A percentile compares a stretch with the other conserved stretches of the same genome.
phyloP scores from a whole-genome alignment of 2,329 filamentous ascomycete genomes.

The Stagonosporopsis rhizophila region DNA sequence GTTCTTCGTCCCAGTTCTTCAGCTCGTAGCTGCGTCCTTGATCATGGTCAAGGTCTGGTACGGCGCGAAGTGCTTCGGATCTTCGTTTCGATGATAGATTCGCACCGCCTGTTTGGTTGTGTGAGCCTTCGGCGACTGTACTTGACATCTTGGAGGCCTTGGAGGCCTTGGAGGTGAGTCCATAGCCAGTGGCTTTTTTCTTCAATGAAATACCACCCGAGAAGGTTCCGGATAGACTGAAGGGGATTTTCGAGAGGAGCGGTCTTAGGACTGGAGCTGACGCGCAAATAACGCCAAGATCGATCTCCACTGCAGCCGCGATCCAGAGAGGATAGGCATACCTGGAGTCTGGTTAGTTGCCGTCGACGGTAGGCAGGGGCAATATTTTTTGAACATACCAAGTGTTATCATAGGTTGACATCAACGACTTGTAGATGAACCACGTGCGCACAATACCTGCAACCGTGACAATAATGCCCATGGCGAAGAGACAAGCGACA shows the following conservation, averaged over 20 bases:
- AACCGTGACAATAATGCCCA: slow-evolving; percentile 53
- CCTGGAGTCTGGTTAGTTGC: neutral
- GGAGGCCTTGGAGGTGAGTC: slow-evolving; percentile 14
- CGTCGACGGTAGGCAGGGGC: no score
- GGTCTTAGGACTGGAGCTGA: slow-evolving; percentile 43
- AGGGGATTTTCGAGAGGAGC: slow-evolving; percentile 37
- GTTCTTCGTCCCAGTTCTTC: slow-evolving; percentile 31
- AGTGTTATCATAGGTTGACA: slow-evolving; percentile 53
- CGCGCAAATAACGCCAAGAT: slow-evolving; percentile 53
- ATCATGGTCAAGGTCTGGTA: slow-evolving; percentile 22
- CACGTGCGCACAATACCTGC: slow-evolving; percentile 54
- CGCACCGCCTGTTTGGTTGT: slow-evolving; percentile 6
- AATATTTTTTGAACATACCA: slow-evolving; percentile 38
- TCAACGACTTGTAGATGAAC: slow-evolving; percentile 53
- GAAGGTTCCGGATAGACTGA: slow-evolving; percentile 26
- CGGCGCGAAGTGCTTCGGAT: slow-evolving; percentile 21
- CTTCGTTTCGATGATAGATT: slow-evolving; percentile 21
- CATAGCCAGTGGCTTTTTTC: slow-evolving; percentile 8
- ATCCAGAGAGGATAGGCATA: slow-evolving; percentile 56
- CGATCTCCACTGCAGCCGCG: slow-evolving; percentile 55
- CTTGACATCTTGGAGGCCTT: slow-evolving; percentile 10
- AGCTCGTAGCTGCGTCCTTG: slow-evolving; percentile 32
- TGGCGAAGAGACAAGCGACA: slow-evolving; percentile 49
- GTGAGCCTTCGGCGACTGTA: slow-evolving; percentile 1
- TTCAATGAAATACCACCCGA: slow-evolving; percentile 23